Conservation (phyloP, 352 stramenopile genomes). For the Globisporangium alternatum region DNA sequence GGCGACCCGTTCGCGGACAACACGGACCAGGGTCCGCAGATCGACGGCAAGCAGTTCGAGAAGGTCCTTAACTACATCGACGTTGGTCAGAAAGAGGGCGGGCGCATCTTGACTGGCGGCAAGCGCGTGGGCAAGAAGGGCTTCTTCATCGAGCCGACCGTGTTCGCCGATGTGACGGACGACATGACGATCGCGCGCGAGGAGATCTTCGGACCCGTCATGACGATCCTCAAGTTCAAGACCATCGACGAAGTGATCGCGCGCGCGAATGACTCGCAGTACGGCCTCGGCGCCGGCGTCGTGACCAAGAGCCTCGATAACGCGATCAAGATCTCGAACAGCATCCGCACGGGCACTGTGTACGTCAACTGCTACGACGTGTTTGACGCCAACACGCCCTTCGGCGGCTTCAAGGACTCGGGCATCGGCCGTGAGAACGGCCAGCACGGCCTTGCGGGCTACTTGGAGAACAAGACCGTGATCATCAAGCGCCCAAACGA, state of each 20-base stretch:
- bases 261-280: slow-evolving; percentile 84
- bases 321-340: slow-evolving; percentile 85
- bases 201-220: slow-evolving; percentile 93
- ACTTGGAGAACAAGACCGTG: slow-evolving; percentile 79
- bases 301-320: slow-evolving; percentile 87
- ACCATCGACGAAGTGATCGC: slow-evolving; percentile 86
- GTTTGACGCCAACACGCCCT: slow-evolving; percentile 83
- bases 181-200: slow-evolving; percentile 89
- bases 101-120: slow-evolving; percentile 77
- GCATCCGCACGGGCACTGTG: slow-evolving; percentile 89
- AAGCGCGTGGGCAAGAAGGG: slow-evolving; percentile 60
- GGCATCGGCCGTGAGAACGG: slow-evolving; percentile 82
- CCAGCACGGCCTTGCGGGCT: slow-evolving; percentile 66
- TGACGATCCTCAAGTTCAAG: slow-evolving; percentile 89
- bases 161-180: slow-evolving; percentile 82
- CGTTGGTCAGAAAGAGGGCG: slow-evolving; percentile 80
- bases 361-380: slow-evolving; percentile 94
- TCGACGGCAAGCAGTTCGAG: slow-evolving; percentile 69
- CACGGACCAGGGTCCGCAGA: slow-evolving; percentile 57
- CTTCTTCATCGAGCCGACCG: slow-evolving; percentile 92
- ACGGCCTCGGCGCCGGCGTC: slow-evolving; percentile 87
- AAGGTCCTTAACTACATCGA: slow-evolving; percentile 87
- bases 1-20: slow-evolving; percentile 44
- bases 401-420: slow-evolving; percentile 87
- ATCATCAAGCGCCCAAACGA: slow-evolving; percentile 64